Evolutionary conservation across 163 green algal genomes (phyloP).

Genomic region (Chlorella variabilis): DNA sequence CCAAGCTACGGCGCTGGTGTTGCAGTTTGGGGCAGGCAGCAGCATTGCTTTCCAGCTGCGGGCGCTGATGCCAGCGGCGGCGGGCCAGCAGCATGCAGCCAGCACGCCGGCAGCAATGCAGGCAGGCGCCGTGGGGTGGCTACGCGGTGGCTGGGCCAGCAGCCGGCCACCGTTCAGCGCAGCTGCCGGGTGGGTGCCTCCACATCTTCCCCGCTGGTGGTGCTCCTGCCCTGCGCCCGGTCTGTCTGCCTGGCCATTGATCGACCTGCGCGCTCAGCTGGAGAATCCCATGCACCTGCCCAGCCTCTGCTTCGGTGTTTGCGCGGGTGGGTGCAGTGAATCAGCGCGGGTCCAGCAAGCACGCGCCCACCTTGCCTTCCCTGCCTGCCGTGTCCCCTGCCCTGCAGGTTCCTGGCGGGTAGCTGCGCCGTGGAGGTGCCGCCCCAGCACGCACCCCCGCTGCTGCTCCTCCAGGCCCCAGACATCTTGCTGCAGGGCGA

Average conservation of each 20-base stretch:
- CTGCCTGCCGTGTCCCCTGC: neutral
- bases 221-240: too few relatives aligned
- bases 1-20: neutral
- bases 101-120: neutral
- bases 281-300: too few relatives aligned
- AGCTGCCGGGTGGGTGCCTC: constrained; percentile 11
- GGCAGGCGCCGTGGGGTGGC: constrained; percentile 8
- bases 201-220: neutral
- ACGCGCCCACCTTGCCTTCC: too few relatives aligned
- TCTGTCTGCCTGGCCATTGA: too few relatives aligned
- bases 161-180: constrained; percentile 10
- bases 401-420: constrained; percentile 21
- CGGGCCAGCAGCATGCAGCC: too few relatives aligned
- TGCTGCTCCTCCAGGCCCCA: constrained; percentile 17
- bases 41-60: constrained; percentile 29
- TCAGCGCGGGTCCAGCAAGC: too few relatives aligned
- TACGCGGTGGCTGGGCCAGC: constrained; percentile 14
- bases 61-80: neutral
- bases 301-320: too few relatives aligned
- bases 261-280: too few relatives aligned
- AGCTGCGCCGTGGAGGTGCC: constrained; percentile 20
- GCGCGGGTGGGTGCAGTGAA: too few relatives aligned
- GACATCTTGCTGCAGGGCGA: constrained; percentile 25
- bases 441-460: constrained; percentile 29
- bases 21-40: neutral